Conservation (phyloP, 192 early-diverging fungal species). For the Mortierella alpina region DNA sequence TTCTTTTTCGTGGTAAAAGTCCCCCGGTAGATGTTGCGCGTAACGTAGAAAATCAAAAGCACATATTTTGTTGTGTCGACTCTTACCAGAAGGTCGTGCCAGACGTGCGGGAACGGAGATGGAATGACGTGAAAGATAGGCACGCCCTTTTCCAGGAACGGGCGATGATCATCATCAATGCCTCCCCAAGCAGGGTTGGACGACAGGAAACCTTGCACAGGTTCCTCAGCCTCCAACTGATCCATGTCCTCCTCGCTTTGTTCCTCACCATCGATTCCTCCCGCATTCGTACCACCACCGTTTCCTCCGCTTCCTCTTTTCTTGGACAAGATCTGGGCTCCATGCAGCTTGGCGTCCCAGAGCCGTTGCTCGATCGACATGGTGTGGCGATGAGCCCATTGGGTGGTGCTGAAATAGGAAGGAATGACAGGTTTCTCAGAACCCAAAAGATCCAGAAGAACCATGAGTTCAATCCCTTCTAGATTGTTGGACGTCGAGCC, state of each 20-base stretch:
- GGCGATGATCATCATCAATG: conserved; percentile 90
- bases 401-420: conserved; percentile 74
- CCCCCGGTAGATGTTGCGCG: too few relatives aligned
- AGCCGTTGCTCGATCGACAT: conserved; percentile 78
- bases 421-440: conserved; percentile 59
- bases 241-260: conserved; percentile 23
- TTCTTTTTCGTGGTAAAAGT: too few relatives aligned
- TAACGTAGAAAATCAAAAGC: too few relatives aligned
- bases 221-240: conserved; percentile 19
- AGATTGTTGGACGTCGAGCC: conserved; percentile 57
- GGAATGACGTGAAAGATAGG: conserved; percentile 91
- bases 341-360: conserved; percentile 33
- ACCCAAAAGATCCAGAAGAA: conserved; percentile 92
- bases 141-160: conserved; percentile 83
- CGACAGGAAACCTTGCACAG: conserved; percentile 41
- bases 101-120: conserved; percentile 84
- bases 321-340: conserved; percentile 20
- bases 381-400: conserved; percentile 75
- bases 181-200: conserved; percentile 25
- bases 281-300: neutral
- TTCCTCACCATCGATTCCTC: conserved; percentile 11
- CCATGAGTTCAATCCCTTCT: conserved; percentile 83
- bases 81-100: conserved; percentile 78
- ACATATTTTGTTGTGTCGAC: too few relatives aligned
- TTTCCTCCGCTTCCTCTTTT: conserved; percentile 4